Conservation (phyloP, 75 land plant species). For the Picea sitchensis region DNA sequence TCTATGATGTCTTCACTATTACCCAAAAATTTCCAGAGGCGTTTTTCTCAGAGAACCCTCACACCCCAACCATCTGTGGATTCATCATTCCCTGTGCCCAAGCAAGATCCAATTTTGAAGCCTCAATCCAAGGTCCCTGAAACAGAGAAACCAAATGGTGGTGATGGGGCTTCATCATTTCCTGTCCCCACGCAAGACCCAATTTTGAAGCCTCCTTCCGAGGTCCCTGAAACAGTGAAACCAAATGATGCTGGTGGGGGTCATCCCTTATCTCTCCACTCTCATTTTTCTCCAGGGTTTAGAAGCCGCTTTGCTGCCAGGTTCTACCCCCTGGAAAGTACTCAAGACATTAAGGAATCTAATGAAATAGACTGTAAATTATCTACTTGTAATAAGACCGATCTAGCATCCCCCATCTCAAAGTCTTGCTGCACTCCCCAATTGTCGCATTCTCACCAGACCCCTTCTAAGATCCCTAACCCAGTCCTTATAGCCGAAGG, state of each 20-base stretch:
- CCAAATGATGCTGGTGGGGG: too few relatives aligned
- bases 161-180: too few relatives aligned
- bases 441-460: background rate
- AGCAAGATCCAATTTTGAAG: too few relatives aligned
- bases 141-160: too few relatives aligned
- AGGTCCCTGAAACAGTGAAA: too few relatives aligned
- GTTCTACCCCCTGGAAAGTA: background rate
- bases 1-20: slow-evolving; percentile 17
- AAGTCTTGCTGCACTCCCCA: background rate
- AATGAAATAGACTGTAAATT: background rate
- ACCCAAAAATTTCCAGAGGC: slow-evolving; percentile 24
- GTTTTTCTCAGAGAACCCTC: slow-evolving; percentile 18
- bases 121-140: too few relatives aligned
- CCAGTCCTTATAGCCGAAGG: background rate
- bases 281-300: slow-evolving; percentile 1
- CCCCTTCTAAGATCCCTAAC: background rate
- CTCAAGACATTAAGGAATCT: background rate
- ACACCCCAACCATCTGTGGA: background rate
- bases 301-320: background rate
- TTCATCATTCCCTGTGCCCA: background rate
- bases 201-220: too few relatives aligned
- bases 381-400: too few relatives aligned
- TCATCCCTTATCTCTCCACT: background rate
- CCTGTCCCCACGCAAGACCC: too few relatives aligned
- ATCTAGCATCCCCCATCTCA: background rate